These are phyloP conservation scores for Pseudocercospora crystallina DNA, from an alignment of 2,329 filamentous ascomycete genomes.

Conservation along the genomic window DNA sequence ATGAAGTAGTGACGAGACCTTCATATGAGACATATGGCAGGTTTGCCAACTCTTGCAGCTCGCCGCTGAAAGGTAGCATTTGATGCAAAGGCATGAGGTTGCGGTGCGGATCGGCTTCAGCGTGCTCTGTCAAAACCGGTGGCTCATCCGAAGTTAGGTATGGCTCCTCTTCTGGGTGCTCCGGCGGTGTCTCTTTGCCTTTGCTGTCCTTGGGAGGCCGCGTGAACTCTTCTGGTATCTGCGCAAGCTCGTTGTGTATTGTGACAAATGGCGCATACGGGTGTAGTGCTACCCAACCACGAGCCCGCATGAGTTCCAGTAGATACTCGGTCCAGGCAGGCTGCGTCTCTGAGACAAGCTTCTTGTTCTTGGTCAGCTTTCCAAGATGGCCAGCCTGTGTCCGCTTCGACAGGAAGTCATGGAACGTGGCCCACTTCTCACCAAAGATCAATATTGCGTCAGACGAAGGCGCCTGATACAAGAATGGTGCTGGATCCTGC, in stretches of 20 bases:
- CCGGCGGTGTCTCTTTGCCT: slow-evolving; percentile 4
- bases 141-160: slow-evolving; percentile 37
- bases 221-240: slow-evolving; percentile 66
- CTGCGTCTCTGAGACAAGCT: slow-evolving; percentile 64
- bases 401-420: slow-evolving; percentile 72
- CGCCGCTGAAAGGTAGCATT: slow-evolving; percentile 48
- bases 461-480: slow-evolving; percentile 83
- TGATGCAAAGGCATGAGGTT: slow-evolving; percentile 41
- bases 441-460: slow-evolving; percentile 82
- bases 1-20: slow-evolving; percentile 49
- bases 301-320: slow-evolving; percentile 70
- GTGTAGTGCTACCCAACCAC: slow-evolving; percentile 79
- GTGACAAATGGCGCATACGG: slow-evolving; percentile 67
- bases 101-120: slow-evolving; percentile 50
- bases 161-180: slow-evolving; percentile 29
- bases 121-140: slow-evolving; percentile 28
- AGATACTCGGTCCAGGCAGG: slow-evolving; percentile 79
- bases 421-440: slow-evolving; percentile 81
- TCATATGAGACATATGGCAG: slow-evolving; percentile 65
- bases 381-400: slow-evolving; percentile 30
- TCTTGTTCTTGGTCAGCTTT: slow-evolving; percentile 38
- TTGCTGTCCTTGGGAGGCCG: slow-evolving; percentile 5
- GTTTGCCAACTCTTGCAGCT: slow-evolving; percentile 49
- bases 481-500: slow-evolving; percentile 58
- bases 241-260: slow-evolving; percentile 73